Conservation (phyloP, 2,329 filamentous ascomycete genomes). For the Purpureocillium lavendulum region DNA sequence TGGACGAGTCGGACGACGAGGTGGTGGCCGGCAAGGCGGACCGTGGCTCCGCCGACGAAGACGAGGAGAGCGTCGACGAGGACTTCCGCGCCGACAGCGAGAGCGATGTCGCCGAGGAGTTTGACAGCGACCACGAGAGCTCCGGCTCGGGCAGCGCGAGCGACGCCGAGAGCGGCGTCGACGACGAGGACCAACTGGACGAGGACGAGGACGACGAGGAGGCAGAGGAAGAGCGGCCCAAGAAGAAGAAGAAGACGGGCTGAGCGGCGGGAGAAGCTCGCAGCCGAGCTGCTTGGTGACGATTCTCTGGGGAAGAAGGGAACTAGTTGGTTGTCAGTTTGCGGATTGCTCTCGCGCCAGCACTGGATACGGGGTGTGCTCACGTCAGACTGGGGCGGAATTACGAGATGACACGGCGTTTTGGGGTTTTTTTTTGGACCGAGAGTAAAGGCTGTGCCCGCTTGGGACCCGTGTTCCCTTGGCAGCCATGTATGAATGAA, state of each 20-base stretch:
- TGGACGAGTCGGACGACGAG: constrained; percentile 78
- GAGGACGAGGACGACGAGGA: constrained; percentile 33
- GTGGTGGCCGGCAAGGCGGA: constrained; percentile 63
- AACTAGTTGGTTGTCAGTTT: no score
- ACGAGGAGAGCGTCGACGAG: constrained; percentile 90
- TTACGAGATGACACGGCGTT: no score
- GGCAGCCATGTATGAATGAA: no score
- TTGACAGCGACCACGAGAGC: constrained; percentile 84
- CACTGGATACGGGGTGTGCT: no score
- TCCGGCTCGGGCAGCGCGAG: constrained; percentile 61
- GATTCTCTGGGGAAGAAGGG: no score
- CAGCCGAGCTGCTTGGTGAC: no score
- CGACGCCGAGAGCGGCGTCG: constrained; percentile 42
- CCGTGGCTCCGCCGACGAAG: constrained; percentile 88
- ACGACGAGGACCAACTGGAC: constrained; percentile 34
- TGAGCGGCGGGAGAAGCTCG: constrained; percentile 5
- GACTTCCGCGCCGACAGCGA: constrained; percentile 92
- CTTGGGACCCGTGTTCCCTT: no score
- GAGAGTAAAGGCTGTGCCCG: no score
- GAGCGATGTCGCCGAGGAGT: constrained; percentile 94
- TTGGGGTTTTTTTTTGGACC: no score
- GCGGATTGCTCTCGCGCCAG: no score
- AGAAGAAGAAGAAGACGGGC: constrained; percentile 40
- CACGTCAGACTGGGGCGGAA: no score
- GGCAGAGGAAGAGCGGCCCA: constrained; percentile 33